Evolutionary conservation across 371 early-diverging fungal genomes (phyloP).

Genomic region (Actinomortierella ambigua): DNA sequence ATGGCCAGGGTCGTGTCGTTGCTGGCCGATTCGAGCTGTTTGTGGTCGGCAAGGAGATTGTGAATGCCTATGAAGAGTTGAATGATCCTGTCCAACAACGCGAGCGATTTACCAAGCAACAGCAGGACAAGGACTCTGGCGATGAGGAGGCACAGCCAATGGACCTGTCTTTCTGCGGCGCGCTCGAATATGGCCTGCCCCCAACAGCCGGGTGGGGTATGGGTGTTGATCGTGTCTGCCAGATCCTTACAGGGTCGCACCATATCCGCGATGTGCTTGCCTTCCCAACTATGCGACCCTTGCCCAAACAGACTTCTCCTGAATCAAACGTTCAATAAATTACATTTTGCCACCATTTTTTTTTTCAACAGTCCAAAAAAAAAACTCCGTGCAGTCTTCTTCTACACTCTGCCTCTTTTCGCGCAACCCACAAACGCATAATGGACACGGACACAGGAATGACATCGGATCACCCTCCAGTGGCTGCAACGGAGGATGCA

Average conservation of each 20-base stretch:
- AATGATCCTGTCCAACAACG: conserved; percentile 98
- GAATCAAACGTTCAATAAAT: too few species aligned
- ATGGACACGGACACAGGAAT: too few species aligned
- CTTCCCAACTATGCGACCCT: conserved; percentile 69
- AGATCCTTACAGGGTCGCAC: conserved; percentile 83
- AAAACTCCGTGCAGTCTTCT: too few species aligned
- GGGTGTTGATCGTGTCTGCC: conserved; percentile 94
- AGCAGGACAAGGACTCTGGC: conserved; percentile 45
- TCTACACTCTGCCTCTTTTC: too few species aligned
- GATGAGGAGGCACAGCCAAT: conserved; percentile 51
- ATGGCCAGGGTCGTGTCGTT: conserved; percentile 49
- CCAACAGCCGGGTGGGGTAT: conserved; percentile 99
- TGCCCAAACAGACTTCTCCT: too few species aligned
- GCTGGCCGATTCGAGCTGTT: conserved; percentile 95
- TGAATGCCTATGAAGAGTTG: conserved; percentile 99
- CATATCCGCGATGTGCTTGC: conserved; percentile 94
- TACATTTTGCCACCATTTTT: too few species aligned
- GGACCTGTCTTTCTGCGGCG: conserved; percentile 89
- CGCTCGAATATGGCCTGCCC: conserved; percentile 95
- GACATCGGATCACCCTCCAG: too few species aligned
- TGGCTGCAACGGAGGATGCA: too few species aligned
- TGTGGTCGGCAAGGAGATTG: conserved; percentile 90
- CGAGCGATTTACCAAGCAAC: conserved; percentile 77
- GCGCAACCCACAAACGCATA: too few species aligned
- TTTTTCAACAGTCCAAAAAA: too few species aligned